Conservation (phyloP, 225 moss, liverwort and hornwort genomes). For the Pseudisothecium myosuroides region DNA sequence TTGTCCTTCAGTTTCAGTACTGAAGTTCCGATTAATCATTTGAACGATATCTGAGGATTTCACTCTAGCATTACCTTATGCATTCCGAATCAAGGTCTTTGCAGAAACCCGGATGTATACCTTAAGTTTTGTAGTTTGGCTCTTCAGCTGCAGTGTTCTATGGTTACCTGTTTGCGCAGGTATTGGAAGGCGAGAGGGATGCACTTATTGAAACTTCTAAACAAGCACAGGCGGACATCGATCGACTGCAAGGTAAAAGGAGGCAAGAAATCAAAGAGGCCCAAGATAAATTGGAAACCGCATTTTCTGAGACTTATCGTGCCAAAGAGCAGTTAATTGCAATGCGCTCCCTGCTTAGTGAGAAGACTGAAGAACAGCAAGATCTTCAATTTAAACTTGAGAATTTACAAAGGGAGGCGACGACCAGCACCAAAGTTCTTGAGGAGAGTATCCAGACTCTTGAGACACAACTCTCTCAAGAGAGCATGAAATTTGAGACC, state of each 20-base stretch:
- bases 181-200: constrained; percentile 47
- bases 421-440: neutral
- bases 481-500: constrained; percentile 1
- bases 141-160: neutral
- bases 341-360: constrained; percentile 28
- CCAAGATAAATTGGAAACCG: constrained; percentile 13
- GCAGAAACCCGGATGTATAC: neutral
- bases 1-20: neutral
- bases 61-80: neutral
- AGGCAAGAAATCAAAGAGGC: constrained; percentile 47
- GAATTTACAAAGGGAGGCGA: constrained; percentile 13
- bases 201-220: constrained; percentile 45
- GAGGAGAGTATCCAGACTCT: constrained; percentile 14
- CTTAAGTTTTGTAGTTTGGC: neutral
- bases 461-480: constrained; percentile 4
- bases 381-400: constrained; percentile 23
- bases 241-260: constrained; percentile 36
- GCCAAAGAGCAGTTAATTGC: constrained; percentile 21
- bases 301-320: constrained; percentile 25
- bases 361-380: constrained; percentile 35
- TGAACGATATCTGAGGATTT: neutral
- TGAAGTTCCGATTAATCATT: neutral
- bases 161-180: neutral
- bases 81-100: neutral
- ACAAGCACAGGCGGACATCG: constrained; percentile 51